phyloP scores from a whole-genome alignment of 2,329 filamentous ascomycete genomes.

The Stachybotrys echinatus region DNA sequence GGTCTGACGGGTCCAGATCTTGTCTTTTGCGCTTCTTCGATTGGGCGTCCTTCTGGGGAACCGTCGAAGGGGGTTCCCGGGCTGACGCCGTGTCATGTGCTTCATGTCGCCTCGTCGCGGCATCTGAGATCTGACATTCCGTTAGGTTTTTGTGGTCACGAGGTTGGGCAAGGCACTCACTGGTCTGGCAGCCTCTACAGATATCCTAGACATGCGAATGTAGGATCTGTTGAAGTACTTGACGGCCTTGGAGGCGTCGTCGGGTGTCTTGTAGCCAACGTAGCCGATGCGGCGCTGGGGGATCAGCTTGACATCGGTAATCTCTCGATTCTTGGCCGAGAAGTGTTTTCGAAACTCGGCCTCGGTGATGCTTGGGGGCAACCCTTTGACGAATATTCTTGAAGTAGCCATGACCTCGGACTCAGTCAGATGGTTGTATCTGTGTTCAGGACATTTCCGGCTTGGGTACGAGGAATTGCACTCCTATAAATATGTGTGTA shows the following conservation, averaged over 20 bases:
- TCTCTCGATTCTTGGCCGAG: constrained; percentile 60
- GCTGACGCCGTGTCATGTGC: constrained; percentile 14
- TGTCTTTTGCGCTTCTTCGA: constrained; percentile 65
- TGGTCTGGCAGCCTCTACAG: constrained; percentile 80
- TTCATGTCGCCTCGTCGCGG: constrained; percentile 24
- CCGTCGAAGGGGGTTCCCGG: constrained; percentile 8
- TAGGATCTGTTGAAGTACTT: constrained; percentile 95
- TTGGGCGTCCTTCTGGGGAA: constrained; percentile 27
- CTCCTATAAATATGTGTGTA: background rate
- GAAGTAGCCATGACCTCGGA: constrained; percentile 48
- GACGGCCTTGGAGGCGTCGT: constrained; percentile 76
- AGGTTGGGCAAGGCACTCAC: constrained; percentile 39
- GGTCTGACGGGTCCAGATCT: constrained; percentile 56
- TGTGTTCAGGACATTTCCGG: background rate
- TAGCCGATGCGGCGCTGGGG: constrained; percentile 88
- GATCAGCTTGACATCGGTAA: constrained; percentile 92
- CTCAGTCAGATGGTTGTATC: background rate
- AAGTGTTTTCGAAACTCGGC: constrained; percentile 88
- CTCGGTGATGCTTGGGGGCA: constrained; percentile 81
- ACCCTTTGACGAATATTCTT: constrained; percentile 71
- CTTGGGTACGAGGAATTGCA: background rate
- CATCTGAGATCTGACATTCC: constrained; percentile 41
- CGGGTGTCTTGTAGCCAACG: constrained; percentile 81
- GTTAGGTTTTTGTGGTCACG: constrained; percentile 20
- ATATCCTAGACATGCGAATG: constrained; percentile 92